Percentiles rank a stretch among this genome's conserved stretches.
phyloP scores from a whole-genome alignment of 1,284 basidiomycete species.

The Apiotrichum sp. region DNA sequence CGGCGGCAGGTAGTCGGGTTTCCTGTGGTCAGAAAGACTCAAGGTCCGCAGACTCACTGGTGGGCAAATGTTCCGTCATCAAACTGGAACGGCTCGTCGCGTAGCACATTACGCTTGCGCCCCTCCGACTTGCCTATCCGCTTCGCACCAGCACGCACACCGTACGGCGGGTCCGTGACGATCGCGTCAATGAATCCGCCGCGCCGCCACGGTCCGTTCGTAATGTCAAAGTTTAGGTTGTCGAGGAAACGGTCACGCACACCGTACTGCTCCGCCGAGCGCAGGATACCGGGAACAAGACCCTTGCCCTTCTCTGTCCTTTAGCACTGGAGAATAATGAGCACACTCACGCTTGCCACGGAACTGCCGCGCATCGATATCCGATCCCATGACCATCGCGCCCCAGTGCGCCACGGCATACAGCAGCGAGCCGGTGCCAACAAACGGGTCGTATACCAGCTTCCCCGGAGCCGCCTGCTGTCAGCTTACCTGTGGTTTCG shows the following conservation, averaged over 20 bases:
- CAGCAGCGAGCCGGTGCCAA: constrained; percentile 93
- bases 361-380: constrained; percentile 97
- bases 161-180: constrained; percentile 89
- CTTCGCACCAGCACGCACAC: constrained; percentile 94
- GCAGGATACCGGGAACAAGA: constrained; percentile 60
- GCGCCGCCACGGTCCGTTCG: constrained; percentile 77
- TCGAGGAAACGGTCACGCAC: constrained; percentile 70
- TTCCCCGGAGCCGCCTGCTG: constrained; percentile 75
- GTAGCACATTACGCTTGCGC: constrained; percentile 34
- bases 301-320: constrained; percentile 44
- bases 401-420: constrained; percentile 82
- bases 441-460: constrained; percentile 92
- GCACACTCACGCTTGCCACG: constrained; percentile 64
- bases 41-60: constrained; percentile 30
- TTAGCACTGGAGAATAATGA: too few species aligned
- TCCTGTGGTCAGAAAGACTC: constrained; percentile 11
- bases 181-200: constrained; percentile 91
- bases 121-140: constrained; percentile 64
- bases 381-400: constrained; percentile 79
- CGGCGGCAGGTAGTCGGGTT: constrained; percentile 72
- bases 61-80: constrained; percentile 44
- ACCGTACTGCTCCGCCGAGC: constrained; percentile 81
- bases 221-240: constrained; percentile 83
- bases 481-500: not conserved
- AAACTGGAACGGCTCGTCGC: constrained; percentile 40